Evolutionary conservation across 805 yeast genomes (phyloP).

Genomic region (Lachancea waltii): DNA sequence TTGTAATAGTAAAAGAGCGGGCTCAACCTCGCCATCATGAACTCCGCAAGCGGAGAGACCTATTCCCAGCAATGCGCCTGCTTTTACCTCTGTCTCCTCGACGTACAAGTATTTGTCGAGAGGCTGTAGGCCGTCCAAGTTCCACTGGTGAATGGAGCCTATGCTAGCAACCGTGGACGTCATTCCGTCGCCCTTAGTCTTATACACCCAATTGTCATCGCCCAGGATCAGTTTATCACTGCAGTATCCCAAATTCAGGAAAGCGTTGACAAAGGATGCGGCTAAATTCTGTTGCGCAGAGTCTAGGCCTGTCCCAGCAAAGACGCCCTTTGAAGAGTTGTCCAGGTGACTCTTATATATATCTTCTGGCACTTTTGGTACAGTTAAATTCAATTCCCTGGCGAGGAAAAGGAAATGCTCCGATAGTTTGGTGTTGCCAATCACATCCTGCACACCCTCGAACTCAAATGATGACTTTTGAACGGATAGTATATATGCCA

Average conservation of each 20-base stretch:
- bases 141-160: slow-evolving; percentile 90
- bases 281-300: slow-evolving; percentile 95
- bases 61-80: slow-evolving; percentile 94
- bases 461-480: slow-evolving; percentile 77
- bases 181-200: slow-evolving; percentile 90
- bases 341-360: slow-evolving; percentile 88
- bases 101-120: slow-evolving; percentile 86
- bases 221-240: slow-evolving; percentile 73
- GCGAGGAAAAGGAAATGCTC: slow-evolving; percentile 76
- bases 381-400: slow-evolving; percentile 80
- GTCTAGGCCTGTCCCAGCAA: slow-evolving; percentile 52
- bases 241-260: slow-evolving; percentile 87
- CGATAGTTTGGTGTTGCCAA: slow-evolving; percentile 70
- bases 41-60: slow-evolving; percentile 90
- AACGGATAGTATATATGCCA: slow-evolving; percentile 81
- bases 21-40: slow-evolving; percentile 85
- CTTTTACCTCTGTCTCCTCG: slow-evolving; percentile 78
- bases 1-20: slow-evolving; percentile 78
- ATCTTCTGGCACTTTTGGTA: slow-evolving; percentile 92
- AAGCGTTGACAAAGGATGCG: slow-evolving; percentile 87
- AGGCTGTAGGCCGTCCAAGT: slow-evolving; percentile 82
- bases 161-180: slow-evolving; percentile 84
- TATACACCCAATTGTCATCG: slow-evolving; percentile 83
- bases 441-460: slow-evolving; percentile 73
- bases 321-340: slow-evolving; percentile 50